Conservation (phyloP, 495 filamentous ascomycete genomes). For the Neurospora terricola region DNA sequence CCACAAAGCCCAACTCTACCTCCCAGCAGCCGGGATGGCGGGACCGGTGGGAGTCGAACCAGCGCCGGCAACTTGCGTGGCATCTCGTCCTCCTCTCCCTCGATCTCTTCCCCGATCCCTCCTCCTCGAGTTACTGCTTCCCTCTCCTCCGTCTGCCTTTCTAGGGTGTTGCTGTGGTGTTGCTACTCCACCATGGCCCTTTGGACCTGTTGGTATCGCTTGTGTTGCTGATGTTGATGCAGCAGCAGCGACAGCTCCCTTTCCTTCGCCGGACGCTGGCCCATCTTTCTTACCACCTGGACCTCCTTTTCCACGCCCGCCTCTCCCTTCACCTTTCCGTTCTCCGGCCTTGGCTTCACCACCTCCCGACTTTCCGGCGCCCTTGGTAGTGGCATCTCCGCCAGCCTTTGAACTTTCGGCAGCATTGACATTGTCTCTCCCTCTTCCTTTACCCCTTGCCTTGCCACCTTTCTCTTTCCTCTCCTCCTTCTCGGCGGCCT, state of each 20-base stretch:
- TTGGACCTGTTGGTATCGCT: neutral
- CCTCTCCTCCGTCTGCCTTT: neutral
- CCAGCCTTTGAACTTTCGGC: neutral
- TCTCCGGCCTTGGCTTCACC: neutral
- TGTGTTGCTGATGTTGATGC: neutral
- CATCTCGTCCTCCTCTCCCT: slow-evolving; percentile 6
- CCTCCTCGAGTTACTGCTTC: neutral
- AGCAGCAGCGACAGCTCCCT: neutral
- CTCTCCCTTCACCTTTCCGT: slow-evolving; percentile 17
- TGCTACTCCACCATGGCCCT: neutral
- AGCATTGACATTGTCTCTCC: neutral
- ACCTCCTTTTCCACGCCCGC: slow-evolving; percentile 22
- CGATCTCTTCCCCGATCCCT: neutral
- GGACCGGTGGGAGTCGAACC: neutral
- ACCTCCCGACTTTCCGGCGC: neutral
- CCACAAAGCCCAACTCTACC: neutral
- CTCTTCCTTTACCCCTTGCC: slow-evolving; percentile 1
- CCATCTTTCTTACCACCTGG: slow-evolving; percentile 17
- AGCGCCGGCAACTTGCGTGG: neutral
- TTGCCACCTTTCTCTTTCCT: neutral
- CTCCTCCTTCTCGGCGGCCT: slow-evolving; percentile 17
- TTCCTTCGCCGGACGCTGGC: neutral
- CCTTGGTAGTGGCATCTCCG: neutral
- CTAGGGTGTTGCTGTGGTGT: neutral
- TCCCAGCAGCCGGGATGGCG: neutral